phyloP scores from a whole-genome alignment of 2,329 filamentous ascomycete genomes.

The Boeremia exigua region DNA sequence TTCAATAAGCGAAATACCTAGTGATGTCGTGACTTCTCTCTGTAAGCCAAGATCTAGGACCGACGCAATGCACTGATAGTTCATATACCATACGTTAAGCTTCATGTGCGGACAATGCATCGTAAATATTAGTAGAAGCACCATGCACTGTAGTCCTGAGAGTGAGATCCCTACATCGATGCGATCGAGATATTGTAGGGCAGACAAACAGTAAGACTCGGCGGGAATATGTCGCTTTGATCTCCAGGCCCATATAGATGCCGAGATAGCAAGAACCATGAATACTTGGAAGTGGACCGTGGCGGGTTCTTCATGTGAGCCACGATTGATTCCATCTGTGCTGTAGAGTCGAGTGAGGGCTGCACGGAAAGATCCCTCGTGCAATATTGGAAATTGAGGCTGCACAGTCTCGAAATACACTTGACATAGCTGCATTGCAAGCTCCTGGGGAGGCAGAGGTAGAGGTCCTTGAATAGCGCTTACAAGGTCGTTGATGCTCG shows the following conservation, averaged over 20 bases:
- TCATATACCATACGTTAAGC: slow-evolving; percentile 62
- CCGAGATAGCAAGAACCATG: slow-evolving; percentile 61
- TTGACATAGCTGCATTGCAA: slow-evolving; percentile 51
- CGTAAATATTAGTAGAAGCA: slow-evolving; percentile 57
- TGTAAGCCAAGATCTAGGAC: slow-evolving; percentile 61
- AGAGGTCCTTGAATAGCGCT: slow-evolving; percentile 10
- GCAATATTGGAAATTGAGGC: slow-evolving; percentile 58
- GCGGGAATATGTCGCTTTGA: slow-evolving; percentile 54
- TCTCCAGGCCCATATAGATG: slow-evolving; percentile 54
- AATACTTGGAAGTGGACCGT: slow-evolving; percentile 28
- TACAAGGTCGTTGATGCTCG: slow-evolving; percentile 17
- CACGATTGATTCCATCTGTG: slow-evolving; percentile 17
- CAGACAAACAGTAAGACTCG: slow-evolving; percentile 58
- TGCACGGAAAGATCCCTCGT: slow-evolving; percentile 45
- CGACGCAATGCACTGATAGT: slow-evolving; percentile 61
- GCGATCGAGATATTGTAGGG: slow-evolving; percentile 55
- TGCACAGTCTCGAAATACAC: slow-evolving; percentile 60
- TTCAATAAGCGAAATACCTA: slow-evolving; percentile 55
- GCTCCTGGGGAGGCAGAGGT: slow-evolving; percentile 34
- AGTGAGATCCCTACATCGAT: slow-evolving; percentile 58
- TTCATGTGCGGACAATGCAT: slow-evolving; percentile 58
- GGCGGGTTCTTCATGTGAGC: background rate
- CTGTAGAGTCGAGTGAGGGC: slow-evolving; percentile 14
- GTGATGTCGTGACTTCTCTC: slow-evolving; percentile 54
- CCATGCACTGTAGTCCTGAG: slow-evolving; percentile 57